A percentile compares a stretch with the other conserved stretches of the same genome.
phyloP scores from a whole-genome alignment of 352 stramenopile genomes.

The Blastocystis sp. region DNA sequence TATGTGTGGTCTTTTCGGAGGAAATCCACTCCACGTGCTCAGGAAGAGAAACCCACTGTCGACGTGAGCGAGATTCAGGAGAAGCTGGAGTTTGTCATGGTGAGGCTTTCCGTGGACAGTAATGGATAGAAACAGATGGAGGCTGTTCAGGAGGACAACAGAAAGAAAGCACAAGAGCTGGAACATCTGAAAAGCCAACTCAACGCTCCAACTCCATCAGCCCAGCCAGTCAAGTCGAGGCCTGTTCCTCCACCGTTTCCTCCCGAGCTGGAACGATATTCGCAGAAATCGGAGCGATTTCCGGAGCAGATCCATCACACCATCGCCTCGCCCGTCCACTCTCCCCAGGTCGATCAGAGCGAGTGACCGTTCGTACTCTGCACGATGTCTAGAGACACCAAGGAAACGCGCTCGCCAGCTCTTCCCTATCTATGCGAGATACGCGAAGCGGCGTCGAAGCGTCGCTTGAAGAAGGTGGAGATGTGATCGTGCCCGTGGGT shows the following conservation, averaged over 20 bases:
- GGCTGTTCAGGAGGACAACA: constrained; percentile 26
- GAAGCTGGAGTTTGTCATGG: constrained; percentile 19
- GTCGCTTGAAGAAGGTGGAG: not conserved
- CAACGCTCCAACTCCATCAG: not conserved
- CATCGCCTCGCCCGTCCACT: not conserved
- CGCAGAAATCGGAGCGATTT: not conserved
- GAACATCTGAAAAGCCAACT: not conserved
- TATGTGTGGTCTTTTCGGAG: not conserved
- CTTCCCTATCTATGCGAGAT: not conserved
- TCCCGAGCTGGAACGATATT: not conserved
- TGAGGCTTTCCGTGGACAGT: not conserved
- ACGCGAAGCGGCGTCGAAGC: not conserved
- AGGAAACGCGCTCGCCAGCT: not conserved
- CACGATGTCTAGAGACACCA: not conserved
- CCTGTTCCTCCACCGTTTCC: constrained; percentile 27
- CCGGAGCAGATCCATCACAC: not conserved
- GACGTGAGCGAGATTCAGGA: not conserved
- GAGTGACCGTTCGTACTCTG: not conserved
- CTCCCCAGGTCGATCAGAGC: not conserved
- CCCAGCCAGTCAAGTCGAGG: not conserved
- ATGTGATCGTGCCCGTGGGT: not conserved
- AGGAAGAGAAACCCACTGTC: not conserved
- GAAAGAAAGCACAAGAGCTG: not conserved
- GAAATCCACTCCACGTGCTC: not conserved
- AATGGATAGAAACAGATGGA: constrained; percentile 18